phyloP scores from a whole-genome alignment of 2,329 filamentous ascomycete genomes.

The Botrytis hyacinthi region DNA sequence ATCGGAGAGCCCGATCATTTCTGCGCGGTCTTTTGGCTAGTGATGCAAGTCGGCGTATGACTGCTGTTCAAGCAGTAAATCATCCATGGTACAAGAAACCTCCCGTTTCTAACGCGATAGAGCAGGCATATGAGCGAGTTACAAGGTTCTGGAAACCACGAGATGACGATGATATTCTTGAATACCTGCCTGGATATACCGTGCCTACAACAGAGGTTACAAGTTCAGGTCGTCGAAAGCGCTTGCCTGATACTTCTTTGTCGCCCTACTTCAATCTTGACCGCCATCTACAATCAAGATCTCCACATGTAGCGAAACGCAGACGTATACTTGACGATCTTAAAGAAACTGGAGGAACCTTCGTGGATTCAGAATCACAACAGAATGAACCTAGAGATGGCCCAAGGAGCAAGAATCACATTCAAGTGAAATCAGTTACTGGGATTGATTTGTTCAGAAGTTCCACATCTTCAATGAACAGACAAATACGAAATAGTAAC shows the following conservation, averaged over 20 bases:
- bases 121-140: slow-evolving; percentile 31
- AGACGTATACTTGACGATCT: slow-evolving; percentile 29
- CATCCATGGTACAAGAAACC: slow-evolving; percentile 43
- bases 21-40: slow-evolving; percentile 41
- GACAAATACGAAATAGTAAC: neutral
- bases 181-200: slow-evolving; percentile 27
- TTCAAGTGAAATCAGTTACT: slow-evolving; percentile 18
- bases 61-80: slow-evolving; percentile 37
- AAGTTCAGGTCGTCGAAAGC: slow-evolving; percentile 23
- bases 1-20: slow-evolving; percentile 30
- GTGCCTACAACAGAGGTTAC: neutral
- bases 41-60: slow-evolving; percentile 39
- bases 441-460: slow-evolving; percentile 29
- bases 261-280: slow-evolving; percentile 37
- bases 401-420: neutral
- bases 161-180: slow-evolving; percentile 27
- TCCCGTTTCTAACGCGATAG: slow-evolving; percentile 29
- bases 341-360: slow-evolving; percentile 24
- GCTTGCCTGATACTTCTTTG: slow-evolving; percentile 31
- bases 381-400: neutral
- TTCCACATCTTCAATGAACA: neutral
- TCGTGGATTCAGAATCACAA: neutral
- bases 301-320: slow-evolving; percentile 25
- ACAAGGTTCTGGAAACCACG: slow-evolving; percentile 34
- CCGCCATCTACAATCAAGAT: slow-evolving; percentile 27